Conservation (phyloP, 345 rosid species). For the Citrus medica region DNA sequence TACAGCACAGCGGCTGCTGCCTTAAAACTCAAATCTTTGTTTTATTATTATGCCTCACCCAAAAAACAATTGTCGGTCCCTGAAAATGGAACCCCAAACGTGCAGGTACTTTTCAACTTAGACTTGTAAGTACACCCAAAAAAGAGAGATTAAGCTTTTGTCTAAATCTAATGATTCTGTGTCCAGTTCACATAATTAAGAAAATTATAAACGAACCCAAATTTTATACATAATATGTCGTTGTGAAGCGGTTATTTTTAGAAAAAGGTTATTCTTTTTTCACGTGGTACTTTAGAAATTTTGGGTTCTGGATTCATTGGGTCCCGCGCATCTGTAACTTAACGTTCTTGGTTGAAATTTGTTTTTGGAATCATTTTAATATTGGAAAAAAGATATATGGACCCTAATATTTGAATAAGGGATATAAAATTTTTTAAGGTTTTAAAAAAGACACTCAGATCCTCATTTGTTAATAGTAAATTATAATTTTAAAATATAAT, state of each 20-base stretch:
- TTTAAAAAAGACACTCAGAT: too few relatives aligned
- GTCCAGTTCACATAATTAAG: not conserved
- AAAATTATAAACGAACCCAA: not conserved
- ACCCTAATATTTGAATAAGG: too few relatives aligned
- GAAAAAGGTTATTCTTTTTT: constrained; percentile 2
- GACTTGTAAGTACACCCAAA: not conserved
- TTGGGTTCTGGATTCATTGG: constrained; percentile 1
- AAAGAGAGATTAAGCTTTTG: not conserved
- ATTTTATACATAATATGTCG: not conserved
- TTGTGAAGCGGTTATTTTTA: not conserved
- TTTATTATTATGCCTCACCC: not conserved
- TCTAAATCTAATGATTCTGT: not conserved
- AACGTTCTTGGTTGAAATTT: too few relatives aligned
- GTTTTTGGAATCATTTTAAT: too few relatives aligned
- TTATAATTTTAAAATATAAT: too few relatives aligned
- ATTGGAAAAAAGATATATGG: too few relatives aligned
- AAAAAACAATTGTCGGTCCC: not conserved
- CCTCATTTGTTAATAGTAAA: too few relatives aligned
- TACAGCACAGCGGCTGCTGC: not conserved
- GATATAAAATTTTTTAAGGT: too few relatives aligned
- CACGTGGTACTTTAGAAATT: not conserved
- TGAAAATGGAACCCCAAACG: not conserved
- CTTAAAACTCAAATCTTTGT: not conserved
- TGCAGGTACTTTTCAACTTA: not conserved
- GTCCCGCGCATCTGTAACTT: not conserved